Base-by-base conservation (phyloP, 1,139 yeast species). In the Hansenula lynferdii region DNA sequence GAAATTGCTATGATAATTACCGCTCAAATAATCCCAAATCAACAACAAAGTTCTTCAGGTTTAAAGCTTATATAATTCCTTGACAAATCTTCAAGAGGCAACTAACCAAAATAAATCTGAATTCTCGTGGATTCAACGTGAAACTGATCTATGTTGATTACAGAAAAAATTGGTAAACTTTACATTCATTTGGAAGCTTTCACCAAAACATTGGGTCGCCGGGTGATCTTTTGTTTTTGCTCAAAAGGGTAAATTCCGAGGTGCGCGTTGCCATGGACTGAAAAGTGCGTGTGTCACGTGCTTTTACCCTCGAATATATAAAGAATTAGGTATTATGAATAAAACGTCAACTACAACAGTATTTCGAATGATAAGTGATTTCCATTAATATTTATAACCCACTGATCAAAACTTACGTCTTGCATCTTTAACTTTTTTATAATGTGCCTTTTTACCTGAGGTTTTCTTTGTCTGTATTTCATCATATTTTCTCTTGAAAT, bases 401-500 rank as follows among this genome's bases (percentile, higher is more conserved):
- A 19, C 12, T 7, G 14, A 14, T 34, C 34, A 56, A 28, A 62
- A 72, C 60, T 70, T 77, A 50, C 71, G 73, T 53, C 92, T 75
- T 66, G 74, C 77, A 32, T 73, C 76, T 56, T 77, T 74, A 38
- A 77, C 67, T 55, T 79, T 78, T 61, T 83, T 81, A 61, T 80
- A 81, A 57, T 77, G 79, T 17, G 67, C 77, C 57, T 75, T 79
- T 41, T 81, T 81, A 24, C 96, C 96, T 51, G 92, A 81, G n/a
- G 74, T 72, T 61, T 82, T 83, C 48, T 73, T 64, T 14, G 61
- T 69, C 61, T 87, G 96, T 42, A 92, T 86, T 55, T 87, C 96
- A 23, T 66, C 61, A 59, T 84, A 89, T 65, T 85, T 86, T 51
- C 92, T 75, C 71, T 83, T 84, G 72, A 89, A 90, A 67, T 89